These are phyloP conservation scores for Cryptomeria japonica DNA, from an alignment of 75 land plant genomes.

Conservation along the genomic window DNA sequence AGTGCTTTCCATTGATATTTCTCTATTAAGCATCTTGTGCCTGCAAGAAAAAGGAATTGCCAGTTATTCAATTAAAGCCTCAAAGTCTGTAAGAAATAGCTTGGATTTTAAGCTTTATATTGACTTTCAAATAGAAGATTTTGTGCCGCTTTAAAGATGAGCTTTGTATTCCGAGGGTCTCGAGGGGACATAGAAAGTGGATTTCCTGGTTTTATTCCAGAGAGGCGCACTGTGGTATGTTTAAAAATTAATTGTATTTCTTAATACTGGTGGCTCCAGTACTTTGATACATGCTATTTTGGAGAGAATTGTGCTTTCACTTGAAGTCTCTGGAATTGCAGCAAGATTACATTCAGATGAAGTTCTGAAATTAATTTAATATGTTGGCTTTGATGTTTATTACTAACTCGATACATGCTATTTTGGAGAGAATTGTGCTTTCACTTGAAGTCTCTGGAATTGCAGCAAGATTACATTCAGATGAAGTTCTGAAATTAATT, in stretches of 20 bases:
- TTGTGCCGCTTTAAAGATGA: constrained; percentile 42
- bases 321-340: background rate
- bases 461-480: background rate
- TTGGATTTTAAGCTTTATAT: background rate
- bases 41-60: background rate
- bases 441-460: background rate
- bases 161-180: constrained; percentile 79
- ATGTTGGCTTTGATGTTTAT: background rate
- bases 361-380: background rate
- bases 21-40: background rate
- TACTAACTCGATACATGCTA: constrained; percentile 2
- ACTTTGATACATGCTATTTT: background rate
- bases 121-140: background rate
- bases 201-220: constrained; percentile 65
- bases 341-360: background rate
- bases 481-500: background rate
- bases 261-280: background rate
- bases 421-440: background rate
- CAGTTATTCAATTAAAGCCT: background rate
- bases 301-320: background rate
- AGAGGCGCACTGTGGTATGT: constrained; percentile 76
- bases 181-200: constrained; percentile 81
- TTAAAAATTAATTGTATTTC: background rate
- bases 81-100: background rate
- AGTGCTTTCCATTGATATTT: background rate